Conservation (phyloP, 139 green algal genomes). For the Closterium sp. region DNA sequence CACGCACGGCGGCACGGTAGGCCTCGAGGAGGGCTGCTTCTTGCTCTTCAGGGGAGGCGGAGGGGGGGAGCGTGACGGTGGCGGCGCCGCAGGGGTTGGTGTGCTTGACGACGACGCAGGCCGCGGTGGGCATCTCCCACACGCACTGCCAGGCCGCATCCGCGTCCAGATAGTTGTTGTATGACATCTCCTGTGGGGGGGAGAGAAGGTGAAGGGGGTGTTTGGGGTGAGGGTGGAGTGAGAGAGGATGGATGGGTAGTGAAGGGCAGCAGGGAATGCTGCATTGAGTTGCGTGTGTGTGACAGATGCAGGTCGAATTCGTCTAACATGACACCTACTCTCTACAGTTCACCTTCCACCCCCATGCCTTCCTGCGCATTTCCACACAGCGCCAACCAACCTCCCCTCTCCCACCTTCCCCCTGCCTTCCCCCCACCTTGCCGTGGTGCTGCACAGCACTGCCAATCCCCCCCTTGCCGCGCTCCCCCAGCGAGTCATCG, state of each 20-base stretch:
- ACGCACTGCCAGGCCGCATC: constrained; percentile 74
- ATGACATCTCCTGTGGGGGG: constrained; percentile 77
- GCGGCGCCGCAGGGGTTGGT: constrained; percentile 98
- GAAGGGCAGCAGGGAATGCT: no score
- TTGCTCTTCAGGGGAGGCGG: constrained; percentile 21
- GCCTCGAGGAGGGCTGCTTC: constrained; percentile 80
- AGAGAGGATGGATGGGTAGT: not conserved
- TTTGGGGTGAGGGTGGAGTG: no score
- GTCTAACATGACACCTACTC: no score
- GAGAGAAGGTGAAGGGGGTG: not conserved
- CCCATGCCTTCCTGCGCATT: no score
- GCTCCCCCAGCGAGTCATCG: constrained; percentile 83
- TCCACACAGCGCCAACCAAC: no score
- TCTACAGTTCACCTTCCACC: no score
- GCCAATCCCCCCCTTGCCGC: constrained; percentile 76
- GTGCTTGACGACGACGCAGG: constrained; percentile 99
- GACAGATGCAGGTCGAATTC: no score
- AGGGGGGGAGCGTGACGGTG: not conserved
- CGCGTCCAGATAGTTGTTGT: constrained; percentile 99
- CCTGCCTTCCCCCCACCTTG: no score
- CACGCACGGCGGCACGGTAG: constrained; percentile 87
- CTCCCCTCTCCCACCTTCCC: no score
- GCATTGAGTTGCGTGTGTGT: no score
- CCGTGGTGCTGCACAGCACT: constrained; percentile 86
- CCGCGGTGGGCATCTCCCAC: constrained; percentile 76